These are phyloP conservation scores for Canna indica DNA, from an alignment of 176 grass and related monocot genomes.

Conservation along the genomic window DNA sequence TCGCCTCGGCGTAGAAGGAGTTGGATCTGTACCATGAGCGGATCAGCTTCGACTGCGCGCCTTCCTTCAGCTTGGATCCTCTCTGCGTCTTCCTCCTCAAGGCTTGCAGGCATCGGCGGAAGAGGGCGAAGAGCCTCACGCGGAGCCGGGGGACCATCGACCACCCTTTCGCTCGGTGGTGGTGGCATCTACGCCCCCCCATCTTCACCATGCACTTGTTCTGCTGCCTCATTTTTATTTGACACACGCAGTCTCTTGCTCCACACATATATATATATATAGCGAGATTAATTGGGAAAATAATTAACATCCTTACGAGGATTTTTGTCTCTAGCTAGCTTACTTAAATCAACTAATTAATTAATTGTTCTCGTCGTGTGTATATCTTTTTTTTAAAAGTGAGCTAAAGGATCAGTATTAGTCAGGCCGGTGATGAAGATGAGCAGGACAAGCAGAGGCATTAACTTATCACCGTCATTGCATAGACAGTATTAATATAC, in stretches of 20 bases:
- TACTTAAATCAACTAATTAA: too few relatives aligned
- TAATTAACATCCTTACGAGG: too few relatives aligned
- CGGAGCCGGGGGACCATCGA: not conserved
- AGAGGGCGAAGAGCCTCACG: not conserved
- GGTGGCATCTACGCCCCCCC: not conserved
- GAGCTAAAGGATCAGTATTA: too few relatives aligned
- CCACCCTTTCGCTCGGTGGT: not conserved
- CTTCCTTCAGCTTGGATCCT: not conserved
- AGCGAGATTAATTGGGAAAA: too few relatives aligned
- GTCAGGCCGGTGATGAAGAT: too few relatives aligned
- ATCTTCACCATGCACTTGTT: not conserved
- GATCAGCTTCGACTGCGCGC: not conserved
- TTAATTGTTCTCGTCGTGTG: too few relatives aligned
- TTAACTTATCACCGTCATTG: too few relatives aligned
- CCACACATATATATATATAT: not conserved
- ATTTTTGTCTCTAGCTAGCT: too few relatives aligned
- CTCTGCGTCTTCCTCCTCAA: too few relatives aligned
- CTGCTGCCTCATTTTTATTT: not conserved
- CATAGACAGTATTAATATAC: too few relatives aligned
- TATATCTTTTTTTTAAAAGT: too few relatives aligned
- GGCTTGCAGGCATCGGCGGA: not conserved
- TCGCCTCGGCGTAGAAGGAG: slow-evolving; percentile 10
- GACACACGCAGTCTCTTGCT: too few relatives aligned
- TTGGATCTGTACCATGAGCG: not conserved
- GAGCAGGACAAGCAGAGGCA: not conserved